Base-by-base conservation (phyloP, 2,329 filamentous ascomycete species). In the Neoascochyta sp. region DNA sequence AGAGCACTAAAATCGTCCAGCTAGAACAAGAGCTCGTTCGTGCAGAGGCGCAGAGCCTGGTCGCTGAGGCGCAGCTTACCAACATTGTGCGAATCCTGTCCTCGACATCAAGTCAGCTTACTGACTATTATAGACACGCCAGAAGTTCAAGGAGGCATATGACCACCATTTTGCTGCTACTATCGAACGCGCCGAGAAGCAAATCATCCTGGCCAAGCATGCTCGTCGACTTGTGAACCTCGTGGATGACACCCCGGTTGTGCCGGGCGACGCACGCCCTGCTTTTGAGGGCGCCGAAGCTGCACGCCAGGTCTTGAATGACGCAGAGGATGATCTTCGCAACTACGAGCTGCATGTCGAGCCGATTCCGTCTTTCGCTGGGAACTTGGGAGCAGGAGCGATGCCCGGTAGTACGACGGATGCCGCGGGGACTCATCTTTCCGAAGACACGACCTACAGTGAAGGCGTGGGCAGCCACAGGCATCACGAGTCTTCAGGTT, bases 21-120 rank as follows among this genome's bases (percentile, higher is more conserved):
- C 74, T 96, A 31, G 92, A 98, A 71, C 92, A 98, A 70, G 92
- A 96, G 71, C 80, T 98, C 30, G 89, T 98, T 30, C 76, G 92
- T 46, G 89, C 90, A 14, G 92, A 98, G 71, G 92, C 92, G 3
- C 89, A 96, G 71, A 93, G 87, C 54, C 68, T 98, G 36, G 92
- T 98, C 27, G 92, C 92, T 2, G 92, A 98, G 67, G 92, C 92
- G 13, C 92, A 98, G 66, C 73, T 98, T 62, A 90, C 85, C 57
- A 98, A 98, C 63, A 80, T 95, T 49, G 87, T 93, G 34, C 22
- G 34, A 16, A 9, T 7, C 9, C 7, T 7, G 15, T 4, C 3
- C 9, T 7, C 9, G 4, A 16, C 5, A 9, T 4, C 4, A n/a
- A 21, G 13, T n/a, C 17, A 21, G 17, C 10, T 12, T 31, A 17